Base-by-base conservation (phyloP, 768 basidiomycete species). In the Daedaleopsis sinensis region DNA sequence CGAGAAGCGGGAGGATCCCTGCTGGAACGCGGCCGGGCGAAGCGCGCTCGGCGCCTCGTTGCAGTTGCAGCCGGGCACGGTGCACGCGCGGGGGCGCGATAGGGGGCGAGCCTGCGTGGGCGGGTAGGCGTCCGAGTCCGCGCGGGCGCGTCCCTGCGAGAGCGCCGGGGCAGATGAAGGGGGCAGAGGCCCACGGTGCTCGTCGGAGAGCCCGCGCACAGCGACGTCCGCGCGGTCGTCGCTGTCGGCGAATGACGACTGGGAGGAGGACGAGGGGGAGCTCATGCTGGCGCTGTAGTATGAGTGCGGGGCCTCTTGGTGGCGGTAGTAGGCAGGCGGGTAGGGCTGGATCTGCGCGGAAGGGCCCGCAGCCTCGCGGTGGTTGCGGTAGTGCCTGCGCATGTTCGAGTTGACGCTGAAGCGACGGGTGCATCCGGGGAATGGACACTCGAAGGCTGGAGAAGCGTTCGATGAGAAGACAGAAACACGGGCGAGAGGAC, bases 361-460 rank as follows among this genome's bases (percentile, higher is more conserved):
- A 2, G 35, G 12, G 23, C 51, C 21, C 19, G 47, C 48, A 52
- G 37, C 62, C 19, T 63, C 44, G 42, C 46, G 59, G 61, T 92
- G 90, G 72, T 90, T 91, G 44, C 89, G 79, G 69, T 86, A 87
- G 68, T 93, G 91, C 3, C 91, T 79, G 32, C 90, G 82, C 91
- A 92, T 92, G 72, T 93, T 93, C 0, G 89, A 90, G 70, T 91
- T 90, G 53, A 91, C 91, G 62, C 90, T 92, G 75, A 93, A 93
- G 59, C 87, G 84, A 27, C 89, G 82, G 36, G 86, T 87, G 69
- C 90, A 93, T 39, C 84, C 82, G 7, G 86, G 88, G 78, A 79
- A 88, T 1, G 89, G 89, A 65, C 91, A 93, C 42, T 82, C 79
- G 74, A 88, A 91, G 15, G 90, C 91, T 89, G 70, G 18, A 36